These are phyloP conservation scores for Erythrobasidium hasegawianum DNA, from an alignment of 1,284 basidiomycete genomes.

Conservation along the genomic window DNA sequence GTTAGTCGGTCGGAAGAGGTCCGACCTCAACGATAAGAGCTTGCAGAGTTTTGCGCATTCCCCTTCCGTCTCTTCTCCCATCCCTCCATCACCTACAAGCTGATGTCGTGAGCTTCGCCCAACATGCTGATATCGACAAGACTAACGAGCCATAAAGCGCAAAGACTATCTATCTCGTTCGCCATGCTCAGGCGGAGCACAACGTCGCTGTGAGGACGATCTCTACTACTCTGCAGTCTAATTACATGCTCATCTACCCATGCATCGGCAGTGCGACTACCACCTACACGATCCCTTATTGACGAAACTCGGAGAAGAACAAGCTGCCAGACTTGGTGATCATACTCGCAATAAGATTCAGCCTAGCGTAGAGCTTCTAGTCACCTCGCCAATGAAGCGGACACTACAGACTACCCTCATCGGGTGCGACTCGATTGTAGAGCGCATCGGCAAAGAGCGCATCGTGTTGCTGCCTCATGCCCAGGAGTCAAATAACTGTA, in stretches of 20 bases:
- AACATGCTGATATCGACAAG: too few species aligned
- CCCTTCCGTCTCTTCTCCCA: too few species aligned
- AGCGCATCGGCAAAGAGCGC: conserved; percentile 5
- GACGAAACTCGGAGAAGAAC: conserved; percentile 1
- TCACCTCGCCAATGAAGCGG: conserved; percentile 11
- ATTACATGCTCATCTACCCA: neutral
- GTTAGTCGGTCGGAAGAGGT: too few species aligned
- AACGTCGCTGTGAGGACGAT: conserved; percentile 8
- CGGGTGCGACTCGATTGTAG: neutral
- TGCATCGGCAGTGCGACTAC: conserved; percentile 9
- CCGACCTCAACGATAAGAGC: too few species aligned
- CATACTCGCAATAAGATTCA: neutral
- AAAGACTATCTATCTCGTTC: conserved; percentile 19
- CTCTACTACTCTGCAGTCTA: neutral
- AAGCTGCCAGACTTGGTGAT: conserved; percentile 2
- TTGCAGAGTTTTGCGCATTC: too few species aligned
- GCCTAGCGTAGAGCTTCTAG: neutral
- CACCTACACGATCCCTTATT: conserved; percentile 10
- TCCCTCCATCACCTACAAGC: too few species aligned
- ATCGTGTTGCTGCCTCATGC: conserved; percentile 22
- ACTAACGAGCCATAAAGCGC: neutral
- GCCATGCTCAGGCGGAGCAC: conserved; percentile 29
- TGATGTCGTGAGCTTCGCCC: too few species aligned
- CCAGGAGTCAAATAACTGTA: conserved; percentile 13
- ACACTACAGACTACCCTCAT: conserved; percentile 17